These are phyloP conservation scores for Penicillium aurantiogriseum DNA, from an alignment of 2,329 filamentous ascomycete genomes.

Conservation along the genomic window DNA sequence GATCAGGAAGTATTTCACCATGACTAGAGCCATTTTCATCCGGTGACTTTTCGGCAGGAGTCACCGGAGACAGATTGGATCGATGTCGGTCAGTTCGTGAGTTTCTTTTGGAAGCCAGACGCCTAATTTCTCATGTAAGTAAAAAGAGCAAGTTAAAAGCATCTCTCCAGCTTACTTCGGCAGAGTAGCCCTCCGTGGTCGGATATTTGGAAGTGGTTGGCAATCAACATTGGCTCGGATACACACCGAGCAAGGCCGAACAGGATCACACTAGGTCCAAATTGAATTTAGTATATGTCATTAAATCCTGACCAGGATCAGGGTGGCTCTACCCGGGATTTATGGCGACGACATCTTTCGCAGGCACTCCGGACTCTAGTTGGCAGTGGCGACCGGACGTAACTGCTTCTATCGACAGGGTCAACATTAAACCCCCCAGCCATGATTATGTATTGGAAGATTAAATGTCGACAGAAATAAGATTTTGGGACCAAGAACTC, in stretches of 20 bases:
- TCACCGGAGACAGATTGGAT: not conserved
- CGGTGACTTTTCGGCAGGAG: not conserved
- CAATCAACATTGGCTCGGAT: conserved; percentile 29
- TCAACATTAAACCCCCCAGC: not conserved
- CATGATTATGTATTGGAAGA: not conserved
- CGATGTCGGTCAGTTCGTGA: not conserved
- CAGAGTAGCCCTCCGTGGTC: conserved; percentile 1
- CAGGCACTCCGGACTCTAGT: conserved; percentile 32
- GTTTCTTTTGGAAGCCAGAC: not conserved
- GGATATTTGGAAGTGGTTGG: conserved; percentile 5
- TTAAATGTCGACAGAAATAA: not conserved
- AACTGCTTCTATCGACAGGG: not conserved
- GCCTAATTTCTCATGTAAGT: not conserved
- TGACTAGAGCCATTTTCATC: not conserved
- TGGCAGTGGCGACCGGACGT: conserved; percentile 13
- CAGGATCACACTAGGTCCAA: conserved; percentile 32
- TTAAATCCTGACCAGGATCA: not conserved
- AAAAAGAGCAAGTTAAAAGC: not conserved
- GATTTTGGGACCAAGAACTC: not conserved
- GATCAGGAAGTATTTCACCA: not conserved
- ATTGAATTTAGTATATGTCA: not conserved
- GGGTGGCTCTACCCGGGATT: conserved; percentile 26
- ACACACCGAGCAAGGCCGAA: conserved; percentile 37
- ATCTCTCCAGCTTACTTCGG: conserved; percentile 12
- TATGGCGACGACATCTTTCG: conserved; percentile 32